Evolutionary conservation across 257 asterid genomes (phyloP), one percentile per base, ranked within the genome.

Genomic region (Solanum paucissectum): DNA sequence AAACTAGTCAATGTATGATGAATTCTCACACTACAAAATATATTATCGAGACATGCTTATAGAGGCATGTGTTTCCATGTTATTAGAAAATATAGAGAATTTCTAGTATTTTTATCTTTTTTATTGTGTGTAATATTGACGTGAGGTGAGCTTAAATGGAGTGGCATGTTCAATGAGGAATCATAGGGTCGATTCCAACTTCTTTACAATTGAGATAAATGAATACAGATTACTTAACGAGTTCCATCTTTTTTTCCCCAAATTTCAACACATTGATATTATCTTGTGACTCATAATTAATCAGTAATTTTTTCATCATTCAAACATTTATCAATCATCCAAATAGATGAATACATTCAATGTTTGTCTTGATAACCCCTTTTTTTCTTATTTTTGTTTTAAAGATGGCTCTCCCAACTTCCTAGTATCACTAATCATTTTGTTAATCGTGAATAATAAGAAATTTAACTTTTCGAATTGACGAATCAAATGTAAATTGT

Each of bases 391-490:
- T 16, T 18, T 16, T 55, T 55, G 60, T 18, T 55, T 55, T 8
- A 62, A n/a, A 11, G 16, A 2, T 62, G 11, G 34, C 9, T 64
- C 72, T 29, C 34, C 7, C 29, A 5, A 66, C 20, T 25, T 66
- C 0, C 2, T 13, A 14, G 21, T 68, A 68, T 68, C 5, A 3
- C 1, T 27, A 0, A 27, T 7, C 11, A 68, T 4, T 68, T 5
- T 12, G 0, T 27, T 33, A 27, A 68, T 12, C 0, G 1, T 27
- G 37, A 27, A 68, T 7, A 68, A 68, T 1, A 29, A 68, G 0
- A 3, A 12, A 0, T 64, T 64, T 68, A 0, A 3, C 12, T 25
- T 25, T 69, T 1, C 0, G 8, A 34, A 73, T 13, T 1, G 0
- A 34, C 0, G 1, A 36, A 20, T 5, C 1, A 1, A 73, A 34